Evolutionary conservation across 1,284 basidiomycete species (phyloP).

Genomic region (Leccinum variabile): DNA sequence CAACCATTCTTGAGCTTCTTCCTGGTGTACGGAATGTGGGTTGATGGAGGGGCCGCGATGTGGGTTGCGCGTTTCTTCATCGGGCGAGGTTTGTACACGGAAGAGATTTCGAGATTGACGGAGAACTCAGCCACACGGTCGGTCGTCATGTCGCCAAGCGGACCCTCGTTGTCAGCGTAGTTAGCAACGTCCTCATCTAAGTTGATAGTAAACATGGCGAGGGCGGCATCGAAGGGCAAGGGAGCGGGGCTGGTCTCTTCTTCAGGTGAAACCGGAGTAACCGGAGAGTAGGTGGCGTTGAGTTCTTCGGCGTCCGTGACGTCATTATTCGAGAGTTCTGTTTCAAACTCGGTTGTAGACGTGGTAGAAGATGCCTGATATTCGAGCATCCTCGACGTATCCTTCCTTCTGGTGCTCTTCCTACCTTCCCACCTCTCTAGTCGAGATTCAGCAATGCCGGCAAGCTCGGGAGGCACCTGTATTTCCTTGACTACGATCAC

Average conservation of each 20-base stretch:
- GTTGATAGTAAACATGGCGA: conserved; percentile 51
- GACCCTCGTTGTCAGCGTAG: conserved; percentile 18
- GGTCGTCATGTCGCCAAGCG: conserved; percentile 17
- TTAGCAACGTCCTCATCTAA: conserved; percentile 39
- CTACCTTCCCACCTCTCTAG: conserved; percentile 31
- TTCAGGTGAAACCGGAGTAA: not conserved
- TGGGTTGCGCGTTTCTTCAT: conserved; percentile 43
- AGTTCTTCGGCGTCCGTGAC: conserved; percentile 40
- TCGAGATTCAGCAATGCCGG: conserved; percentile 39
- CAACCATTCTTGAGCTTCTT: conserved; percentile 15
- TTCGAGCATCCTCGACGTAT: conserved; percentile 16
- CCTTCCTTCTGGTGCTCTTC: conserved; percentile 27
- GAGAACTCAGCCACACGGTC: conserved; percentile 31
- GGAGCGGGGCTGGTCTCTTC: not conserved
- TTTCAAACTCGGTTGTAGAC: conserved; percentile 43
- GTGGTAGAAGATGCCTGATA: conserved; percentile 30
- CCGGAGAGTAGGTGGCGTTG: conserved; percentile 20
- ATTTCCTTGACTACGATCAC: conserved; percentile 88
- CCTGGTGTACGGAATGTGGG: conserved; percentile 8
- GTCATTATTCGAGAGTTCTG: conserved; percentile 23
- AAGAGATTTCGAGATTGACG: conserved; percentile 62
- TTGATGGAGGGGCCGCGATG: conserved; percentile 17
- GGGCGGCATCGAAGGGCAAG: conserved; percentile 22
- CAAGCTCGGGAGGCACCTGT: conserved; percentile 60
- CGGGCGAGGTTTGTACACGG: conserved; percentile 71